A percentile compares a stretch with the other conserved stretches of the same genome.
Evolutionary conservation across 495 filamentous ascomycete species (phyloP).

Genomic region (Diplogelasinospora grovesii): DNA sequence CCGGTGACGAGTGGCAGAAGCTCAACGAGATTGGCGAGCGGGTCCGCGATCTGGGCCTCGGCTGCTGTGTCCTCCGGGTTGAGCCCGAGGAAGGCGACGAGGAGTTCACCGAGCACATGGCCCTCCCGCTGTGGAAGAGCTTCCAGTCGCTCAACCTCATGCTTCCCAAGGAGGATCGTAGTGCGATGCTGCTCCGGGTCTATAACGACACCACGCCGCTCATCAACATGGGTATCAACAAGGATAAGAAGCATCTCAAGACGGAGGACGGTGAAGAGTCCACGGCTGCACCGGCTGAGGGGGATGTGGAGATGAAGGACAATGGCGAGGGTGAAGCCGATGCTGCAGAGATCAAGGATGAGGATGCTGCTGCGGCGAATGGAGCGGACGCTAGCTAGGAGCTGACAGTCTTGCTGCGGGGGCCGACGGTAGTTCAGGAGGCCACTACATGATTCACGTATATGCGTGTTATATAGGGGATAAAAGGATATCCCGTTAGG

Average conservation of each 20-base stretch:
- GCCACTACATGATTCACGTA: no score
- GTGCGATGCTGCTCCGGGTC: slow-evolving; percentile 82
- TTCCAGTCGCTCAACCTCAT: slow-evolving; percentile 85
- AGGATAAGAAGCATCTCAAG: slow-evolving; percentile 26
- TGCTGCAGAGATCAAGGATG: slow-evolving; percentile 9
- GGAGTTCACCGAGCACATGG: slow-evolving; percentile 72
- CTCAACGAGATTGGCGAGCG: slow-evolving; percentile 82
- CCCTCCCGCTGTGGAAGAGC: slow-evolving; percentile 87
- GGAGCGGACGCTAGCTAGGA: no score
- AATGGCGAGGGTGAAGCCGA: slow-evolving; percentile 9
- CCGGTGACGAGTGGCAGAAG: slow-evolving; percentile 56
- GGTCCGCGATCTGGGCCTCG: slow-evolving; percentile 73
- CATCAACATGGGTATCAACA: slow-evolving; percentile 49
- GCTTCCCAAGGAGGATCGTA: slow-evolving; percentile 93
- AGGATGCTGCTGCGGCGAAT: slow-evolving; percentile 1
- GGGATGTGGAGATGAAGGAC: slow-evolving; percentile 1
- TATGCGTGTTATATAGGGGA: no score
- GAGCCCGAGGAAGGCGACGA: slow-evolving; percentile 62
- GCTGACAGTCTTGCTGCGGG: no score
- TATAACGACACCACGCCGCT: slow-evolving; percentile 80
- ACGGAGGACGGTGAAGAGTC: slow-evolving; percentile 9
- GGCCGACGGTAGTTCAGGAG: no score
- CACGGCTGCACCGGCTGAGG: slow-evolving; percentile 16
- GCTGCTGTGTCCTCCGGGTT: slow-evolving; percentile 83
- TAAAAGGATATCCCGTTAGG: no score